phyloP scores from a whole-genome alignment of 2,329 filamentous ascomycete genomes.

The Verticillium alfalfae region DNA sequence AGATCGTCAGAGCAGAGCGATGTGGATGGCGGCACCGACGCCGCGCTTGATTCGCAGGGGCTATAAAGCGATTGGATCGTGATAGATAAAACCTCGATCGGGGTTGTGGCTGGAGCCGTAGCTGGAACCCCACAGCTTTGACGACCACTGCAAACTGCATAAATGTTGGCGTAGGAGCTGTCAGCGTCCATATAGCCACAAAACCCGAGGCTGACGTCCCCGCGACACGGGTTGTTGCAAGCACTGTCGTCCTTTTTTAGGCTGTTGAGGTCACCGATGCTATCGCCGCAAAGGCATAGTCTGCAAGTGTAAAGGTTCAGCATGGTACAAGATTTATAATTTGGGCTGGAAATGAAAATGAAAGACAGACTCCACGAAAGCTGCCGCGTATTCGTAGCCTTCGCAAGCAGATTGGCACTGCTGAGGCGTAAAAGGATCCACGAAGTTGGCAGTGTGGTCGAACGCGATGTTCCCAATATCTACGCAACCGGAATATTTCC shows the following conservation, averaged over 20 bases:
- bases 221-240: slow-evolving; percentile 1
- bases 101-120: background rate
- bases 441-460: slow-evolving; percentile 4
- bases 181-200: slow-evolving; percentile 1
- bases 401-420: slow-evolving; percentile 9
- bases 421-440: slow-evolving; percentile 4
- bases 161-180: slow-evolving; percentile 2
- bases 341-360: background rate
- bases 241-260: slow-evolving; percentile 3
- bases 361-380: slow-evolving; percentile 5
- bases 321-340: background rate
- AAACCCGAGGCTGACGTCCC: no score
- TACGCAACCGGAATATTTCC: slow-evolving; percentile 9
- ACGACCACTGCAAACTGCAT: background rate
- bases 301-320: background rate
- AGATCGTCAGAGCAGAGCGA: background rate
- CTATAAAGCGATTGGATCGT: no score
- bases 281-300: slow-evolving; percentile 7
- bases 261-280: background rate
- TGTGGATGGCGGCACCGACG: background rate
- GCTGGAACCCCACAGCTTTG: background rate
- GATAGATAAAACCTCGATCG: background rate
- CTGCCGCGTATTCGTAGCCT: slow-evolving; percentile 5
- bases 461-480: slow-evolving; percentile 4
- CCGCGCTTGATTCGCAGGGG: background rate